Evolutionary conservation across 257 asterid species (phyloP), one percentile per base, ranked within the genome.

Genomic region (Solanum chiquidenum): DNA sequence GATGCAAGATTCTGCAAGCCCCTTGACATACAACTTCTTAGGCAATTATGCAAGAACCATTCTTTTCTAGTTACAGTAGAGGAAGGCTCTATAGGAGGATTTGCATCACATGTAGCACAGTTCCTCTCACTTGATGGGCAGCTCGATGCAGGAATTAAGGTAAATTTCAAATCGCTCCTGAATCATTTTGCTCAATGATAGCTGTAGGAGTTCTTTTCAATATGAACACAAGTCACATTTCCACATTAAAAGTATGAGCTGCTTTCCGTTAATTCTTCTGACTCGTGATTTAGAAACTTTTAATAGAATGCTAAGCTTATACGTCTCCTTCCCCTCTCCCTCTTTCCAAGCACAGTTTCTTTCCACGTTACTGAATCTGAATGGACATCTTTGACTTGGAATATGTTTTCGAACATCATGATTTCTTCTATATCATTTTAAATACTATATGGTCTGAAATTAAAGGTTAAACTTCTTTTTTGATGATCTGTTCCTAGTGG

Each of bases 1-100:
- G 98, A 96, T 90, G 99, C 99, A 83, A 90, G 99, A 91, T 96
- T 96, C 88, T 96, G 98, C 96, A 96, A 96, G 91, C 99, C 98
- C 12, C 98, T 96, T 31, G 99, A 96, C 87, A 91, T 91, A 34
- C 87, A 92, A 82, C 92, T 95, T 49, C 91, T 96, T 88, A 91
- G 97, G 84, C 44, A 52, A 86, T 77, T 95, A 12, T 95, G 98
- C 92, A 90, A 89, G 90, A 92, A 94, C 87, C 99, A 96, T 83
- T 31, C 86, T 5, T 93, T 91, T 89, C 90, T 95, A 76, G 90
- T 96, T 18, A 96, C 99, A 0, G 98, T 96, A 8, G 98, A 96
- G 92, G 98, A 96, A 88, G 98, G 99, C 52, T 92, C 98, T 2
- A 85, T 96, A 5, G 98, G 98, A 90, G 99, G 99, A 33, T 96